Evolutionary conservation across 257 asterid species (phyloP), one percentile per base, ranked within the genome.

Genomic region (Gentiana straminea): DNA sequence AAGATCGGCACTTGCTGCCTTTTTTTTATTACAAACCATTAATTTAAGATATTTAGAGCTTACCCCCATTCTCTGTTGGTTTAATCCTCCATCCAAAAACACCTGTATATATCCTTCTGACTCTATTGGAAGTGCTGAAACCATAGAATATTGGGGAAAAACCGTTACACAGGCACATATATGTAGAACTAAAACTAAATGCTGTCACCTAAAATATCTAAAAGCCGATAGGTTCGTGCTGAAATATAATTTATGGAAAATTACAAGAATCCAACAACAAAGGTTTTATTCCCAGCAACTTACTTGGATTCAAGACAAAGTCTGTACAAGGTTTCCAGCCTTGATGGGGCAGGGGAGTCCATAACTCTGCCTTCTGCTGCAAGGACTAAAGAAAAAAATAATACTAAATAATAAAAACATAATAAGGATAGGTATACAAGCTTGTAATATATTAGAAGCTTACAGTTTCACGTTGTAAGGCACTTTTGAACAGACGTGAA

Each of bases 51-150:
- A 8, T 32, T 35, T 15, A 24, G 51, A 34, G 50, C 74, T 5
- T 76, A 91, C 98, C 72, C 98, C 96, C 96, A 87, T 87, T 64
- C 96, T 75, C 71, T 91, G 98, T 72, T 91, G 98, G 77, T 91
- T 91, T 65, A 91, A 71, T 57, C 98, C 98, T 52, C 98, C 96
- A 63, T 91, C 98, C 56, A 91, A 93, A 68, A 91, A 91, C 62
- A 91, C 93, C 66, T 91, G 98, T 58, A 91, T 57, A 61, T 91
- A 91, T 51, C 96, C 95, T 65, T 70, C 81, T 36, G 94, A 84
- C 58, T 79, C 79, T 70, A 77, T 86, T 7, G 95, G 84, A 63
- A 83, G 65, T 49, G 77, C 94, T 78, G 77, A 24, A 24, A 24
- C 24, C 56, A 51, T 50, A 59, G 10, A 72, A 70, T 70, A 0